These are phyloP conservation scores for Oryza meridionalis DNA, from an alignment of 176 grass and related monocot genomes.

Conservation along the genomic window DNA sequence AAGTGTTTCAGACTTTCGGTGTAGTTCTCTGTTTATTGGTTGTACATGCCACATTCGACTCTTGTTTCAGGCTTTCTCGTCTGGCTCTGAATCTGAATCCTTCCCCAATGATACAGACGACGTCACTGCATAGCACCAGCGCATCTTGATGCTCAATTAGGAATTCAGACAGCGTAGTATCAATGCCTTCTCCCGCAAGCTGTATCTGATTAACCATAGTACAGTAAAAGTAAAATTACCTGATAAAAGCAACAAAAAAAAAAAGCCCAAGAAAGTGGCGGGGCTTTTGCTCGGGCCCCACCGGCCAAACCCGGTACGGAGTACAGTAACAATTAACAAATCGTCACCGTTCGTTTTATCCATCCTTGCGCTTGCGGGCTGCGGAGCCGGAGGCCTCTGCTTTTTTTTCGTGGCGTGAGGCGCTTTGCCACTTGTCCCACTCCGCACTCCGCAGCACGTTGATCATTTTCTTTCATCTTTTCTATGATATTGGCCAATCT, in stretches of 20 bases:
- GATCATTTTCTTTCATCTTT: background rate
- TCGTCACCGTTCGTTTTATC: background rate
- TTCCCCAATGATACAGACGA: background rate
- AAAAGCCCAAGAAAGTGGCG: background rate
- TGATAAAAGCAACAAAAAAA: background rate
- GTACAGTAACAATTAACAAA: background rate
- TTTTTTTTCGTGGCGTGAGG: background rate
- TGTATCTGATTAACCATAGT: no score
- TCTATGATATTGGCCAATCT: background rate
- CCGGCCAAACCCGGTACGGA: background rate
- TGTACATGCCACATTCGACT: background rate
- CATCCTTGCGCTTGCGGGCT: no score
- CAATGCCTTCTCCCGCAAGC: slow-evolving; percentile 7
- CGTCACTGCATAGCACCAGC: background rate
- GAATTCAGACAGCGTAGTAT: background rate
- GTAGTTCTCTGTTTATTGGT: background rate
- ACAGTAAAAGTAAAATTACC: no score
- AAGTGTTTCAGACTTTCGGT: background rate
- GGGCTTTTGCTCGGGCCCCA: background rate
- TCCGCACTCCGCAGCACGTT: background rate
- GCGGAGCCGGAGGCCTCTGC: background rate
- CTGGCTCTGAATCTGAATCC: background rate
- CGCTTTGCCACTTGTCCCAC: slow-evolving; percentile 17
- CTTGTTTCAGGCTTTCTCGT: background rate
- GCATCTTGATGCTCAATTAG: background rate